Percentiles rank a stretch among this genome's conserved stretches.
These are phyloP conservation scores for Coniosporium tulheliwenetii DNA, from an alignment of 2,329 filamentous ascomycete genomes.

Conservation along the genomic window DNA sequence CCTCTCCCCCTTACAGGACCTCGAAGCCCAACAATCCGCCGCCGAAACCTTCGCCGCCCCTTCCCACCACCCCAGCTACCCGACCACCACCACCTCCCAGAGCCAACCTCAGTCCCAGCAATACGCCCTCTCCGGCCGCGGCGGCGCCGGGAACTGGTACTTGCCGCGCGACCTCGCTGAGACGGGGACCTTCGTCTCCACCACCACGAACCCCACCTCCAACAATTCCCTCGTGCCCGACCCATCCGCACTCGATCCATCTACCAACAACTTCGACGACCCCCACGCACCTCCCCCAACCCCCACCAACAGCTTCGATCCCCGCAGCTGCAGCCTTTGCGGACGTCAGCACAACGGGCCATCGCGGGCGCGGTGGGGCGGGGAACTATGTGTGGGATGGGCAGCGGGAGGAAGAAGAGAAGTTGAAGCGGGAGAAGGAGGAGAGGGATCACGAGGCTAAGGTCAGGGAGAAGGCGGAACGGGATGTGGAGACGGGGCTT, in stretches of 20 bases:
- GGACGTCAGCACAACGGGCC: conserved; percentile 5
- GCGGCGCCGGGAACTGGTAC: conserved; percentile 32
- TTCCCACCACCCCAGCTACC: conserved; percentile 3
- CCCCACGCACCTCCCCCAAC: conserved; percentile 16
- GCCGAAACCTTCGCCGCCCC: conserved; percentile 5
- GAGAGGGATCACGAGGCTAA: conserved; percentile 10
- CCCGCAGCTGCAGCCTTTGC: conserved; percentile 16
- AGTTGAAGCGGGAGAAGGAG: conserved; percentile 8
- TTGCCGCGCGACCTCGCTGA: conserved; percentile 21
- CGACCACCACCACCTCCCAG: neutral
- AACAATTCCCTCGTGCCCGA: no score
- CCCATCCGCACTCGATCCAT: no score
- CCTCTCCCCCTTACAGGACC: conserved; percentile 12
- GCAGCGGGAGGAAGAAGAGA: neutral
- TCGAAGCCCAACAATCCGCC: conserved; percentile 20
- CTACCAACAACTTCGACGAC: conserved; percentile 5
- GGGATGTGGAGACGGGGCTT: conserved; percentile 23
- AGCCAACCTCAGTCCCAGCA: conserved; percentile 13
- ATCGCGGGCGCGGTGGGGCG: conserved; percentile 26
- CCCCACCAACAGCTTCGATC: conserved; percentile 1
- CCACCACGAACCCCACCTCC: no score
- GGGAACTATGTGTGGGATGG: conserved; percentile 25
- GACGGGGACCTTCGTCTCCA: conserved; percentile 19
- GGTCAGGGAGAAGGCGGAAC: conserved; percentile 21
- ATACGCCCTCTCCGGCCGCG: conserved; percentile 28